Percentiles rank a stretch among this genome's conserved stretches.
Conservation (phyloP, 495 filamentous ascomycete species). For the Pyrenopolyporus hunteri region DNA sequence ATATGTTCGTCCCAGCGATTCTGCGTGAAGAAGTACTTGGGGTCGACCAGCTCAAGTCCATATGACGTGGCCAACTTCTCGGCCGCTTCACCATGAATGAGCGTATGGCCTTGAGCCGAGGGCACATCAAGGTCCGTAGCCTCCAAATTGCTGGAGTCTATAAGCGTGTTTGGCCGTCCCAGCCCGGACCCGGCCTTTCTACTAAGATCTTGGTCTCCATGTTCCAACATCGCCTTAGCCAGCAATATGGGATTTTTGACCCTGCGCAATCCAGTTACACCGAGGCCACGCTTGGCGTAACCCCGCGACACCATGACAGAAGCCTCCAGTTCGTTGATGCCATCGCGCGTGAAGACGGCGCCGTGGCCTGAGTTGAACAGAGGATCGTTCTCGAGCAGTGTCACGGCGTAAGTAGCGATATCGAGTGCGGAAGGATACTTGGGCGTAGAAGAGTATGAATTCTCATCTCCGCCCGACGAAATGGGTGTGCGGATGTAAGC, state of each 20-base stretch:
- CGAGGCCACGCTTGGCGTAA: constrained; percentile 74
- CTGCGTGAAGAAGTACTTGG: constrained; percentile 78
- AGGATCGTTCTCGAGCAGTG: constrained; percentile 76
- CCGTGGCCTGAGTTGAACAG: constrained; percentile 88
- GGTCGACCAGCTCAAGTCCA: constrained; percentile 70
- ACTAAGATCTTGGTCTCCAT: constrained; percentile 58
- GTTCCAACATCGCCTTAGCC: constrained; percentile 72
- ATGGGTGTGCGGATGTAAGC: constrained; percentile 45
- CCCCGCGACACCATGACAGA: constrained; percentile 87
- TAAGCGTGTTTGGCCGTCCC: background rate
- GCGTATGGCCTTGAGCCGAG: constrained; percentile 66
- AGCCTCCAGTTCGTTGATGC: constrained; percentile 85
- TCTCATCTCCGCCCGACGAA: background rate
- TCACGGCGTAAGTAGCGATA: constrained; percentile 76
- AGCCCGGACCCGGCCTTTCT: constrained; percentile 11
- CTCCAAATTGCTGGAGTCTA: background rate
- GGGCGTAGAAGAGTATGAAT: background rate
- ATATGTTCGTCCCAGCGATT: constrained; percentile 83
- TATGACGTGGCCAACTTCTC: constrained; percentile 69
- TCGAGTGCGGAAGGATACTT: constrained; percentile 64
- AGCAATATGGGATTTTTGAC: constrained; percentile 82
- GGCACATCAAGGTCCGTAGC: constrained; percentile 47
- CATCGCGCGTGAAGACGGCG: constrained; percentile 83
- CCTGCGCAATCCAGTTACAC: constrained; percentile 70
- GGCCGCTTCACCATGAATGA: constrained; percentile 69